These are phyloP conservation scores for Clarireedia homoeocarpa DNA, from an alignment of 2,329 filamentous ascomycete genomes.

Conservation along the genomic window DNA sequence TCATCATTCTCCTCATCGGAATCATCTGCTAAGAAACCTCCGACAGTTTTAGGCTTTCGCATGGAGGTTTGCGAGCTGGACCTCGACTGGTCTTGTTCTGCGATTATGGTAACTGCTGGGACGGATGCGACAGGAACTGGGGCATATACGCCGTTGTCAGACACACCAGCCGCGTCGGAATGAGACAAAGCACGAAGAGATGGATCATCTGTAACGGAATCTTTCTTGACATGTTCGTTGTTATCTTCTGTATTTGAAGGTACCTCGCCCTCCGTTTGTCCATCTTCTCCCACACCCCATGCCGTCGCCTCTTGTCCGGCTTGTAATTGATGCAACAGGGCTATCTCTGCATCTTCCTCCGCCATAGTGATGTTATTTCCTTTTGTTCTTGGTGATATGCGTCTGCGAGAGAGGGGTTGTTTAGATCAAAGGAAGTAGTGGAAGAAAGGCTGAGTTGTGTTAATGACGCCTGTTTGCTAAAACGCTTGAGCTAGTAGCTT, in stretches of 20 bases:
- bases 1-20: constrained; percentile 30
- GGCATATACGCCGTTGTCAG: constrained; percentile 29
- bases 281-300: constrained; percentile 26
- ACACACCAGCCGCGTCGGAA: constrained; percentile 25
- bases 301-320: constrained; percentile 27
- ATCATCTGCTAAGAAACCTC: constrained; percentile 31
- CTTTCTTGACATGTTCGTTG: constrained; percentile 30
- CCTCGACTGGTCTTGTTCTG: constrained; percentile 25
- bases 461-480: not conserved
- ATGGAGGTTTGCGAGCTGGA: constrained; percentile 28
- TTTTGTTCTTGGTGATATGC: constrained; percentile 1
- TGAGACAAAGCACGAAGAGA: constrained; percentile 31
- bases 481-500: not conserved
- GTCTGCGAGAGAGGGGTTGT: not conserved
- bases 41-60: constrained; percentile 28
- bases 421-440: not conserved
- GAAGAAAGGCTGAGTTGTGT: not conserved
- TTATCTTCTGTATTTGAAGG: constrained; percentile 31
- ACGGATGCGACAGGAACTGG: constrained; percentile 27
- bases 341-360: constrained; percentile 32
- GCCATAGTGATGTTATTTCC: constrained; percentile 21
- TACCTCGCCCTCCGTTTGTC: constrained; percentile 24
- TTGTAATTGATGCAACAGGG: constrained; percentile 31
- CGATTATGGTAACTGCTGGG: constrained; percentile 23
- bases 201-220: constrained; percentile 32